Percentiles rank a stretch among this genome's conserved stretches.
These are phyloP conservation scores for Fusarium drepaniforme DNA, from an alignment of 2,329 filamentous ascomycete species.

Conservation along the genomic window DNA sequence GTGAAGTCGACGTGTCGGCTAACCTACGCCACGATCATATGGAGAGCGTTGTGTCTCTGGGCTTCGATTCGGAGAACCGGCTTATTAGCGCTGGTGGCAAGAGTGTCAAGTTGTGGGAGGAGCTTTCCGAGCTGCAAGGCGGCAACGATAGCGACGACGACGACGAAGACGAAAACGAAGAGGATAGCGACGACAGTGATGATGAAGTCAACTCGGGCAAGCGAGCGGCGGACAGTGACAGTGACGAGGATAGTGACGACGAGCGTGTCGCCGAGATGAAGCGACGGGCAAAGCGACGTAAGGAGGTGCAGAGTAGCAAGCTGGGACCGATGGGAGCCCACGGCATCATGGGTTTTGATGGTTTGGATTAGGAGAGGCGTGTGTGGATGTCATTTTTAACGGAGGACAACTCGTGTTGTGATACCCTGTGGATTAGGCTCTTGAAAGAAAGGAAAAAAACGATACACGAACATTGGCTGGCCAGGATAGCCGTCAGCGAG, in stretches of 20 bases:
- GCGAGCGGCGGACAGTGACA: constrained; percentile 61
- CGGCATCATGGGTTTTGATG: constrained; percentile 63
- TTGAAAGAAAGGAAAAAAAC: not conserved
- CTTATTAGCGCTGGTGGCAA: constrained; percentile 91
- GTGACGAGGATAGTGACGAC: constrained; percentile 57
- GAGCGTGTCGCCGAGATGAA: constrained; percentile 54
- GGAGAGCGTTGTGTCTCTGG: constrained; percentile 85
- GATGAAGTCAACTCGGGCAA: constrained; percentile 60
- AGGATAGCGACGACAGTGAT: constrained; percentile 58
- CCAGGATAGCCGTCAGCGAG: not conserved
- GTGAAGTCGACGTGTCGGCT: constrained; percentile 76
- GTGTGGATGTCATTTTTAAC: not conserved
- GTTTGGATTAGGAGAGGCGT: constrained; percentile 53
- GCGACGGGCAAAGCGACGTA: constrained; percentile 59
- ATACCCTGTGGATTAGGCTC: constrained; percentile 24
- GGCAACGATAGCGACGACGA: constrained; percentile 60
- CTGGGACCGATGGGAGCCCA: constrained; percentile 64
- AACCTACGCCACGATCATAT: constrained; percentile 82
- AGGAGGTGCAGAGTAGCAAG: constrained; percentile 56
- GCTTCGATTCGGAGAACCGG: constrained; percentile 86
- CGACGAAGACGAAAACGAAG: constrained; percentile 53
- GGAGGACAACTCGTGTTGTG: constrained; percentile 17
- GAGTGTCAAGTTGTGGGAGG: constrained; percentile 93
- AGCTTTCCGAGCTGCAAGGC: constrained; percentile 69
- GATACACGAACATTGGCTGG: not conserved